A percentile compares a stretch with the other conserved stretches of the same genome.
Conservation (phyloP, 148 eudicot genomes). For the Rhododendron henanense region DNA sequence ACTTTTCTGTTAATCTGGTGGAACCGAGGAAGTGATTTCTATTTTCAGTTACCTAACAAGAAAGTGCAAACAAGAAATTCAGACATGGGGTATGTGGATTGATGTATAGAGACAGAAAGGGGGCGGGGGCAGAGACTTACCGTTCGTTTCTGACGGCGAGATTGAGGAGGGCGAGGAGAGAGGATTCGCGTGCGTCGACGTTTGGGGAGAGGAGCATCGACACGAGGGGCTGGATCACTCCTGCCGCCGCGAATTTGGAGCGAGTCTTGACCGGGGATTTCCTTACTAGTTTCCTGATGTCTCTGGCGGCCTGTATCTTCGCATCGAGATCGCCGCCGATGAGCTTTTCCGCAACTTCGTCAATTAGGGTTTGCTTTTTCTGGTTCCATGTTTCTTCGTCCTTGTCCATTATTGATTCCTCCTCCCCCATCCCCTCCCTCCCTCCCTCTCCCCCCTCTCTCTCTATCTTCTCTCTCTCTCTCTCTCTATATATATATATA, state of each 20-base stretch:
- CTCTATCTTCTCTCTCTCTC: background rate
- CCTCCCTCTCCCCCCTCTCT: conserved; percentile 12
- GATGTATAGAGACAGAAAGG: background rate
- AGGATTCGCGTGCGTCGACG: conserved; percentile 41
- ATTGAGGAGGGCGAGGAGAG: conserved; percentile 63
- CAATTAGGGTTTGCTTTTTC: conserved; percentile 31
- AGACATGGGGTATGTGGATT: background rate
- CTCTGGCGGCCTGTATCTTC: conserved; percentile 56
- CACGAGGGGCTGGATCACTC: conserved; percentile 51
- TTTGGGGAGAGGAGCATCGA: conserved; percentile 31
- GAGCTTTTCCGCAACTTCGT: conserved; percentile 32
- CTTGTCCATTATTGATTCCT: conserved; percentile 8
- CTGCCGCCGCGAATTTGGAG: conserved; percentile 42
- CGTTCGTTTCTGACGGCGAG: conserved; percentile 56
- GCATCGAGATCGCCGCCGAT: conserved; percentile 38
- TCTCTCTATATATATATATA: background rate
- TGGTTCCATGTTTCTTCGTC: conserved; percentile 21
- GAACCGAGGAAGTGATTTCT: background rate
- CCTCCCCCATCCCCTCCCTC: conserved; percentile 19
- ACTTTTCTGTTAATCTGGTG: background rate
- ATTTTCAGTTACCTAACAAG: background rate
- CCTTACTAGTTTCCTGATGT: conserved; percentile 42
- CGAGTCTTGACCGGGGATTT: conserved; percentile 41
- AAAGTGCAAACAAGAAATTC: background rate
- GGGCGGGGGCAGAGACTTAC: conserved; percentile 18